Conservation (phyloP, 768 basidiomycete genomes). For the Lentinula guzmanii region DNA sequence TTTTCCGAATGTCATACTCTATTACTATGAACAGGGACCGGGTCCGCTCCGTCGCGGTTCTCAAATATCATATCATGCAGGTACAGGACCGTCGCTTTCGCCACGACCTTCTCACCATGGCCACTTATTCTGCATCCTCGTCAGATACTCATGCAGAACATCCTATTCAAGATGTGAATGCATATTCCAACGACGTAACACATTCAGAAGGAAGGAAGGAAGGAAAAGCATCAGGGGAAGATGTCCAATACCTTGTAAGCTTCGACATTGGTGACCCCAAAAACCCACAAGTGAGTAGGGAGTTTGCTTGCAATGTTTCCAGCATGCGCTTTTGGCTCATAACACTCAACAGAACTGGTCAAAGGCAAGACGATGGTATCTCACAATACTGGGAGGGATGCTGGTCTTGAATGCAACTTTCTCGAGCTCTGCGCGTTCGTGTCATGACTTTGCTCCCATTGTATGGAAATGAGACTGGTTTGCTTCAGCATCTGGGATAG, state of each 20-base stretch:
- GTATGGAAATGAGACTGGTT: background rate
- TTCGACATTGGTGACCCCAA: conserved; percentile 34
- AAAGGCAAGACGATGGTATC: conserved; percentile 36
- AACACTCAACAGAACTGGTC: conserved; percentile 42
- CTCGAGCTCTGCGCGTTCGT: conserved; percentile 50
- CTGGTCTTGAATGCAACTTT: conserved; percentile 58
- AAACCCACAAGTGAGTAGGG: conserved; percentile 38
- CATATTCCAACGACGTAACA: background rate
- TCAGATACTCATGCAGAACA: background rate
- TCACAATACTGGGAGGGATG: conserved; percentile 41
- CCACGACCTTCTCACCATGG: background rate
- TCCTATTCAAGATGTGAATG: background rate
- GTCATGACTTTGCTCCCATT: background rate
- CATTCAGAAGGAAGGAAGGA: background rate
- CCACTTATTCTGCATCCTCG: background rate
- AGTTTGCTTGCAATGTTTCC: background rate
- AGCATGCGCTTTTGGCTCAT: background rate
- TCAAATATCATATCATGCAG: background rate
- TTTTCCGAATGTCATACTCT: background rate
- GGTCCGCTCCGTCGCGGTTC: background rate
- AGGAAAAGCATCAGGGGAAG: background rate
- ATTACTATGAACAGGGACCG: background rate
- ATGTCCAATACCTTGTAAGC: conserved; percentile 27
- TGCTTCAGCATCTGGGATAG: conserved; percentile 37
- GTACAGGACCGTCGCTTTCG: background rate